Percentiles rank a stretch among this genome's conserved stretches.
phyloP scores from a whole-genome alignment of 257 asterid genomes.

The Orobanche coerulescens region DNA sequence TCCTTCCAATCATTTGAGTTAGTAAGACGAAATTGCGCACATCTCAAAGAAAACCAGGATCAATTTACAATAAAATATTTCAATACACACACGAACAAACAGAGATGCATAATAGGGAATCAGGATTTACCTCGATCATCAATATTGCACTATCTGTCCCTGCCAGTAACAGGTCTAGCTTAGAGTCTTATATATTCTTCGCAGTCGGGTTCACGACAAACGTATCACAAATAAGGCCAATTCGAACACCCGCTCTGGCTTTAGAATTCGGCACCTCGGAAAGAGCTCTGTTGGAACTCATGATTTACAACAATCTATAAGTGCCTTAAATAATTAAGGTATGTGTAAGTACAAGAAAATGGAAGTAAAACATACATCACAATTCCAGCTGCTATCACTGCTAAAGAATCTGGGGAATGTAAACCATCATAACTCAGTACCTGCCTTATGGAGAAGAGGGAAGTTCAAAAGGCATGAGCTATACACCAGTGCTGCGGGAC shows the following conservation, averaged over 20 bases:
- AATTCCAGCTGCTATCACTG: conserved; percentile 96
- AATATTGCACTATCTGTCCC: conserved; percentile 86
- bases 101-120: conserved; percentile 6
- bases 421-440: conserved; percentile 94
- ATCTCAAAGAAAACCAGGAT: conserved; percentile 4
- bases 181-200: conserved; percentile 79
- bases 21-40: neutral
- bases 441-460: conserved; percentile 34
- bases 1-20: neutral
- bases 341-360: conserved; percentile 14
- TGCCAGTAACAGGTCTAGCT: conserved; percentile 80
- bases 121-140: conserved; percentile 75
- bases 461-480: conserved; percentile 19
- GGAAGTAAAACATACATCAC: conserved; percentile 52
- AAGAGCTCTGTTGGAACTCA: conserved; percentile 50
- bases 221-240: conserved; percentile 74
- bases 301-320: conserved; percentile 14
- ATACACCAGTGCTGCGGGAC: conserved; percentile 12
- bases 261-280: conserved; percentile 84
- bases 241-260: conserved; percentile 79
- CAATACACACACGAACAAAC: neutral
- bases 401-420: conserved; percentile 96
- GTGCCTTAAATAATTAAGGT: conserved; percentile 11
- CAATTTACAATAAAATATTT: neutral
- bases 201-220: conserved; percentile 85